Base-by-base conservation (phyloP, 2,329 filamentous ascomycete genomes). In the Periconia macrospinosa region DNA sequence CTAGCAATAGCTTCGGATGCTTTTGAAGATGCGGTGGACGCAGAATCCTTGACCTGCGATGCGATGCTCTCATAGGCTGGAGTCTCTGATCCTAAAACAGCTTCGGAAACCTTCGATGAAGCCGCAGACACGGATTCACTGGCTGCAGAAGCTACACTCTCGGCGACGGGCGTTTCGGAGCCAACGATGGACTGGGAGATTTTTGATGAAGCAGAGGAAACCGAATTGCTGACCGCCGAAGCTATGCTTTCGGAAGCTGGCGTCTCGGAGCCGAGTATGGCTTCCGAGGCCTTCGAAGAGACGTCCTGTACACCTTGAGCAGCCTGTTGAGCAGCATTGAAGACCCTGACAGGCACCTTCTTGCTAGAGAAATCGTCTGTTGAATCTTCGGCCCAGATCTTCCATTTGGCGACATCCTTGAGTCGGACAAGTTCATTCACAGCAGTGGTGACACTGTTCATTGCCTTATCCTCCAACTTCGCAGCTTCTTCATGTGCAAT, bases 331-430 rank as follows among this genome's bases (percentile, higher is more conserved):
- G 75, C 77, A 47, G 71, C 75, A 43, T 77, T 77, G 52, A 75
- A 74, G 2, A 75, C 84, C 18, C 83, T 82, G 10, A 81, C 76
- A 47, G 85, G 83, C 65, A 89, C 83, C 15, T 77, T 78, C 47
- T 87, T 86, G 44, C 83, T 86, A 45, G 88, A 86, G 66, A 96
- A 97, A 69, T 96, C 86, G 48, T 94, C 86, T 13, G 85, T 87
- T 2, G 82, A 78, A 70, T 97, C 93, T 35, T 81, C 78, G 8
- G 90, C 86, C 37, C 82, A 80, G 41, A 96, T 83, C 78, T 97
- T 97, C 87, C 89, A 95, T 55, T 82, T 82, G 8, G 89, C 90
- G 53, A 94, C 89, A 59, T 92, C 86, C 81, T 94, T 96, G 30
- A 99, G 79, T 41, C 87, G 83, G 33, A 81, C 82, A 23, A 99